Evolutionary conservation across 2,329 filamentous ascomycete species (phyloP).

Genomic region (Ophiobolus disseminans): DNA sequence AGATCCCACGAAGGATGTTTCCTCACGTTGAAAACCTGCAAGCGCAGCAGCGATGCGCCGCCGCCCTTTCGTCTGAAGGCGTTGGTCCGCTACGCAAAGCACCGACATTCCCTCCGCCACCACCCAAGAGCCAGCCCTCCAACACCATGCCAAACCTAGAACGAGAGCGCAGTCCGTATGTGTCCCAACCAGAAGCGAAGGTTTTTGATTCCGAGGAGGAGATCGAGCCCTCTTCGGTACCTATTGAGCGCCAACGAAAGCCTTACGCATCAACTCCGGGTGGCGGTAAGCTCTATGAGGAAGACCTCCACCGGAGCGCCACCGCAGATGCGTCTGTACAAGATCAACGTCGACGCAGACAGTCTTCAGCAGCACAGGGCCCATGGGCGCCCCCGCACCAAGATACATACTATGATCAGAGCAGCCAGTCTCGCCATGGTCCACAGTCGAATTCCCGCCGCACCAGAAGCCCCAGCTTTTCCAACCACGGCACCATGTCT

Average conservation of each 20-base stretch:
- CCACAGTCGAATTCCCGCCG: conserved; percentile 30
- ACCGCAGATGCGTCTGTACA: conserved; percentile 31
- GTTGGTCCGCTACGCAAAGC: conserved; percentile 44
- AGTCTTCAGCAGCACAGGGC: conserved; percentile 42
- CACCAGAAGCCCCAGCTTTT: conserved; percentile 44
- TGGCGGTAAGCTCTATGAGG: conserved; percentile 63
- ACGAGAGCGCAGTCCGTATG: conserved; percentile 46
- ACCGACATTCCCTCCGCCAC: conserved; percentile 45
- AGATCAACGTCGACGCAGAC: conserved; percentile 37
- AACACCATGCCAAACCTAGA: conserved; percentile 31
- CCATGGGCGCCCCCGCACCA: conserved; percentile 35
- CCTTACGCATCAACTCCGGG: conserved; percentile 68
- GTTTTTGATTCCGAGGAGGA: conserved; percentile 46
- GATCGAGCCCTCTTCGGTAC: conserved; percentile 50
- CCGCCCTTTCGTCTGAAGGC: conserved; percentile 62
- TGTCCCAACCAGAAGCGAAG: conserved; percentile 30
- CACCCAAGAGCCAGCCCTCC: conserved; percentile 32
- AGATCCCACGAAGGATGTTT: conserved; percentile 76
- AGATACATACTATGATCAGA: conserved; percentile 26
- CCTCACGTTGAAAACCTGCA: conserved; percentile 65
- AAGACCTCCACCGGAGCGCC: conserved; percentile 32
- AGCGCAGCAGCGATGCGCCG: conserved; percentile 66
- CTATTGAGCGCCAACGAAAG: conserved; percentile 70
- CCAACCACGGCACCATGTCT: conserved; percentile 42
- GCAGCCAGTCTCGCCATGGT: conserved; percentile 31